These are phyloP conservation scores for Apodospora peruviana DNA, from an alignment of 495 filamentous ascomycete genomes.

Conservation along the genomic window DNA sequence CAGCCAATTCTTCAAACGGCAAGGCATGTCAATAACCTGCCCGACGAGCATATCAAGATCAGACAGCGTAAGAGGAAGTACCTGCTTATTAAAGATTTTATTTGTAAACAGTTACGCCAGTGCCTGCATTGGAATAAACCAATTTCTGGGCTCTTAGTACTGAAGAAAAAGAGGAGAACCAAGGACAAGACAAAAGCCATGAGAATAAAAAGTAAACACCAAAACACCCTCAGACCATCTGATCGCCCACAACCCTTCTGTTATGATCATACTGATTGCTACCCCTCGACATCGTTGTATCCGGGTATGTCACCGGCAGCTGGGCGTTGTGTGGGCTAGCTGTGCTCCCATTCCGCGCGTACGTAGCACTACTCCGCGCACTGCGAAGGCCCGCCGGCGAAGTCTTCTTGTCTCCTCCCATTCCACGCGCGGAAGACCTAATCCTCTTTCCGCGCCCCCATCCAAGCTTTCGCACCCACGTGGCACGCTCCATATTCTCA, in stretches of 20 bases:
- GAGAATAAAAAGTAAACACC: no score
- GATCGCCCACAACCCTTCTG: neutral
- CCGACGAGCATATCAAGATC: no score
- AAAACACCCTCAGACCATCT: neutral
- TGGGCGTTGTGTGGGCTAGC: neutral
- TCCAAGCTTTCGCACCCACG: neutral
- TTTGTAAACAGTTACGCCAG: no score
- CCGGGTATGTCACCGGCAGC: neutral
- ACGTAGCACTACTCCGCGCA: neutral
- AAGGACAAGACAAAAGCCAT: no score
- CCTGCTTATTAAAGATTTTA: no score
- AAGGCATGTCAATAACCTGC: no score
- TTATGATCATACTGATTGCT: neutral
- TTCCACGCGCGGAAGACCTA: neutral
- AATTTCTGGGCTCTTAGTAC: no score
- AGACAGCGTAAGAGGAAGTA: no score
- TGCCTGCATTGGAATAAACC: no score
- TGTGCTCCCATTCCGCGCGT: neutral
- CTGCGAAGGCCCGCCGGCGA: neutral
- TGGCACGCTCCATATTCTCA: conserved; percentile 19
- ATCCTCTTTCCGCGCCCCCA: neutral
- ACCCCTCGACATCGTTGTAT: neutral
- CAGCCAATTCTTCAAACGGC: no score
- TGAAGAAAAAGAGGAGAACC: no score
- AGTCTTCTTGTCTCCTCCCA: no score